These are phyloP conservation scores for Botryosphaeria dothidea DNA, from an alignment of 2,329 filamentous ascomycete species.

Conservation along the genomic window DNA sequence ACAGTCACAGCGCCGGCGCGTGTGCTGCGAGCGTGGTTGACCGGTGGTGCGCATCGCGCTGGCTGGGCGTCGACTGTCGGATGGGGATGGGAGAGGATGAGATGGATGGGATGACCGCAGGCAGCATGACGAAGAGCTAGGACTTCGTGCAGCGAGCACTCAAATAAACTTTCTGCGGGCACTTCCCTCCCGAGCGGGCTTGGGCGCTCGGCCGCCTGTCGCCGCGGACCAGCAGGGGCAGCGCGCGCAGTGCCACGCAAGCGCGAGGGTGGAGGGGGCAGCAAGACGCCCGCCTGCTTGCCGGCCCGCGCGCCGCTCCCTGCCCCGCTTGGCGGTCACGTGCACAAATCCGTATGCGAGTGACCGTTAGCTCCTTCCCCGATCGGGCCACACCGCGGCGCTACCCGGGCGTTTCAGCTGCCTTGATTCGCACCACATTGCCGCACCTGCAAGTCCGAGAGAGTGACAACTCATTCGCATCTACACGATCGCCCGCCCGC, in stretches of 20 bases:
- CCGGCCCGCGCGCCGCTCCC: conserved; percentile 5
- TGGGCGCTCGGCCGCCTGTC: conserved; percentile 5
- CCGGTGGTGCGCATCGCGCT: neutral
- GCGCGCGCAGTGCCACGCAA: neutral
- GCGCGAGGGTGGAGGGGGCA: neutral
- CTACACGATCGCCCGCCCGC: conserved; percentile 9
- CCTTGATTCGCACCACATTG: conserved; percentile 19
- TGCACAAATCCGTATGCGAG: conserved; percentile 22
- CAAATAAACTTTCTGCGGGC: conserved; percentile 20
- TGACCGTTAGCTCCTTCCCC: neutral
- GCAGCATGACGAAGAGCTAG: conserved; percentile 18
- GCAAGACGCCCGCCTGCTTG: neutral
- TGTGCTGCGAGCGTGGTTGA: neutral
- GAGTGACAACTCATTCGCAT: conserved; percentile 17
- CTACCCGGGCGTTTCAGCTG: conserved; percentile 18
- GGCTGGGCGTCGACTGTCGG: neutral
- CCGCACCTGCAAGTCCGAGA: conserved; percentile 16
- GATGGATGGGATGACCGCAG: conserved; percentile 11
- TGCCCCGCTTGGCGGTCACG: conserved; percentile 18
- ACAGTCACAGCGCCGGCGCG: neutral
- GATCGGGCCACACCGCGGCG: conserved; percentile 6
- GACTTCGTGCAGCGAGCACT: conserved; percentile 12
- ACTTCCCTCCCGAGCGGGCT: conserved; percentile 18
- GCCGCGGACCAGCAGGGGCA: conserved; percentile 1
- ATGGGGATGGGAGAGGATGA: neutral